These are phyloP conservation scores for Psilocybe sp. DNA, from an alignment of 768 basidiomycete species.

Conservation along the genomic window DNA sequence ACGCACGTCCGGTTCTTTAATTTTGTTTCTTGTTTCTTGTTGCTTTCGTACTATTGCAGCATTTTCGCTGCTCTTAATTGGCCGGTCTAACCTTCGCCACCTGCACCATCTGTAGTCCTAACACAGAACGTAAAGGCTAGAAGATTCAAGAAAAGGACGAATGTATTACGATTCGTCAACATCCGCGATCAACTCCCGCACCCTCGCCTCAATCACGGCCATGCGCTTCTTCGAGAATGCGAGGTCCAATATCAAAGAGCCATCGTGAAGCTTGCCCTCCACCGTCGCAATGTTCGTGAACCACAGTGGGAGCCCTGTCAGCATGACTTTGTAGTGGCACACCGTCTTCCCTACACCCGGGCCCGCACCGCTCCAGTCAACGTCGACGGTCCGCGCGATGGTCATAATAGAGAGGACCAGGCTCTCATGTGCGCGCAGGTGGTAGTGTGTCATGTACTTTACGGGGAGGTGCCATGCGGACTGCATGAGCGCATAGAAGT, in stretches of 20 bases:
- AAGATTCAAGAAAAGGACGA: no score
- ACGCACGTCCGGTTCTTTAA: no score
- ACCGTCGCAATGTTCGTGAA: not conserved
- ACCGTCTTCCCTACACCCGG: not conserved
- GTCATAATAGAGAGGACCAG: not conserved
- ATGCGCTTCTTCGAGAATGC: not conserved
- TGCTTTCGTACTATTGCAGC: no score
- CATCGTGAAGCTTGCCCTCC: conserved; percentile 1
- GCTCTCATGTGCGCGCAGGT: not conserved
- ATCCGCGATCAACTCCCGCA: not conserved
- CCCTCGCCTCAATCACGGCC: not conserved
- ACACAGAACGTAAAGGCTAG: no score
- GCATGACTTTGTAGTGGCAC: not conserved
- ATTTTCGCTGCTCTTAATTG: no score
- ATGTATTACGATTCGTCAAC: no score
- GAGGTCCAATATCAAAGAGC: not conserved
- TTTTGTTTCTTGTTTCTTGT: no score
- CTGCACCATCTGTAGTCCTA: no score
- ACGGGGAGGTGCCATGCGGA: not conserved
- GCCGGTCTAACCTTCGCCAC: no score
- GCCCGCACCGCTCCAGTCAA: conserved; percentile 1
- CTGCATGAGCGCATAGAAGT: not conserved
- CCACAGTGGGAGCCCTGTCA: not conserved
- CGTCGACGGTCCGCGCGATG: not conserved
- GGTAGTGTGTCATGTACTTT: not conserved